A percentile compares a stretch with the other conserved stretches of the same genome.
phyloP scores from a whole-genome alignment of 1,139 yeast species.

The Candida mesenterica region DNA sequence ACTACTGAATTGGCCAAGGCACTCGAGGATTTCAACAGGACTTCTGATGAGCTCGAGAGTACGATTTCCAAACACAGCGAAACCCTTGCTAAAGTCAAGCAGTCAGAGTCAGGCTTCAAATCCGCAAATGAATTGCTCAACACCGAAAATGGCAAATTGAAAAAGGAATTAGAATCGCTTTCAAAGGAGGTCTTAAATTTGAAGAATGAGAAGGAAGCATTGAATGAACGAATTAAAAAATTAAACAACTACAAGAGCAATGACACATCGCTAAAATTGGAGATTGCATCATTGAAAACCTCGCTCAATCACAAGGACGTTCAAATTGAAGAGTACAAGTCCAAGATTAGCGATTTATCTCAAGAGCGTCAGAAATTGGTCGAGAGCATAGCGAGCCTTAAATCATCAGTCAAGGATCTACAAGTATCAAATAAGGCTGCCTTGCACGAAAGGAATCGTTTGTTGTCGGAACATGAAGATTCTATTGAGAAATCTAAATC shows the following conservation, averaged over 20 bases:
- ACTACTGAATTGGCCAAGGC: slow-evolving; percentile 9
- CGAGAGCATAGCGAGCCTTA: slow-evolving; percentile 41
- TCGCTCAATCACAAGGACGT: slow-evolving; percentile 49
- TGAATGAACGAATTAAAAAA: slow-evolving; percentile 30
- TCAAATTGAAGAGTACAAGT: slow-evolving; percentile 44
- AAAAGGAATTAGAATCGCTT: slow-evolving; percentile 9
- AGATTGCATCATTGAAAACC: slow-evolving; percentile 38
- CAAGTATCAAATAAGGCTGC: slow-evolving; percentile 34
- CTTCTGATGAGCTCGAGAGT: slow-evolving; percentile 5
- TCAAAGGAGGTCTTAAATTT: slow-evolving; percentile 24
- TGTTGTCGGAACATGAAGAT: slow-evolving; percentile 42
- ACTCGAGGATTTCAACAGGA: slow-evolving; percentile 6
- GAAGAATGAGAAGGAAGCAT: slow-evolving; percentile 25
- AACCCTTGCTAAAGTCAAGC: background rate
- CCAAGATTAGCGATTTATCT: slow-evolving; percentile 35
- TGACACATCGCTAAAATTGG: slow-evolving; percentile 43
- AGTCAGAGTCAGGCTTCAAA: background rate
- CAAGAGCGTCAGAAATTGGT: slow-evolving; percentile 36
- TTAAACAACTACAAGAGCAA: slow-evolving; percentile 32
- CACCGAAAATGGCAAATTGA: slow-evolving; percentile 5
- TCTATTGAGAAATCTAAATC: slow-evolving; percentile 36
- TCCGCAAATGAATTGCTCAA: background rate
- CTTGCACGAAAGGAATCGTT: slow-evolving; percentile 36
- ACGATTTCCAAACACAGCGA: slow-evolving; percentile 2
- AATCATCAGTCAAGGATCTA: slow-evolving; percentile 42